Evolutionary conservation across 345 rosid genomes (phyloP).

Genomic region (Brassica incana): DNA sequence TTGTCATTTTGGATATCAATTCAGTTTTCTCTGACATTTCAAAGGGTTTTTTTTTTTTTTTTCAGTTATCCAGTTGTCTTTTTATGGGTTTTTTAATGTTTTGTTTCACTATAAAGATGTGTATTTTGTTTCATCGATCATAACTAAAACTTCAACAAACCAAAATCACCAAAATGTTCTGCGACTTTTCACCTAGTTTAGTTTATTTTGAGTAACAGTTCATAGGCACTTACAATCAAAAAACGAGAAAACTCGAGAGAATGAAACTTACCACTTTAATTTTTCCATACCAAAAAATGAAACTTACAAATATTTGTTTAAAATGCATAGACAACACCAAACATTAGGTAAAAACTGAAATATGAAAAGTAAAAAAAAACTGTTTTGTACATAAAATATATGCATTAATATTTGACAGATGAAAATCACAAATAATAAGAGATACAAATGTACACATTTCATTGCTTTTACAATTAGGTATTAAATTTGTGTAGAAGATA

Average conservation of each 20-base stretch:
- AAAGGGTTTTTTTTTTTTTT: not conserved
- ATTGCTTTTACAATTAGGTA: not conserved
- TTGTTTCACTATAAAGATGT: not conserved
- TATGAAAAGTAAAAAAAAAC: not conserved
- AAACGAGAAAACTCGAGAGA: not conserved
- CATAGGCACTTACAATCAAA: not conserved
- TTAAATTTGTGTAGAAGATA: not conserved
- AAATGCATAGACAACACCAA: not conserved
- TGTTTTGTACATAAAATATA: not conserved
- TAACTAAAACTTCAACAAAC: not conserved
- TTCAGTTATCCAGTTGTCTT: not conserved
- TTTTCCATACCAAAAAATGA: not conserved
- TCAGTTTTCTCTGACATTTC: not conserved
- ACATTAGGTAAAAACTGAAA: slow-evolving; percentile 3
- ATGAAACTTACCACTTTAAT: not conserved
- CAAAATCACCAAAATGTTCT: not conserved
- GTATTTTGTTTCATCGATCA: not conserved
- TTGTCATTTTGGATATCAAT: slow-evolving; percentile 15
- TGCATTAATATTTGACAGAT: too few species aligned
- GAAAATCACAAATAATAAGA: not conserved
- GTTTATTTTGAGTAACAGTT: not conserved
- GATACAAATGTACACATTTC: not conserved
- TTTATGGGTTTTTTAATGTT: not conserved
- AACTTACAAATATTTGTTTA: not conserved
- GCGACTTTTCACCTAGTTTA: not conserved